Base-by-base conservation (phyloP, 345 rosid genomes). In the Gossypium raimondii region DNA sequence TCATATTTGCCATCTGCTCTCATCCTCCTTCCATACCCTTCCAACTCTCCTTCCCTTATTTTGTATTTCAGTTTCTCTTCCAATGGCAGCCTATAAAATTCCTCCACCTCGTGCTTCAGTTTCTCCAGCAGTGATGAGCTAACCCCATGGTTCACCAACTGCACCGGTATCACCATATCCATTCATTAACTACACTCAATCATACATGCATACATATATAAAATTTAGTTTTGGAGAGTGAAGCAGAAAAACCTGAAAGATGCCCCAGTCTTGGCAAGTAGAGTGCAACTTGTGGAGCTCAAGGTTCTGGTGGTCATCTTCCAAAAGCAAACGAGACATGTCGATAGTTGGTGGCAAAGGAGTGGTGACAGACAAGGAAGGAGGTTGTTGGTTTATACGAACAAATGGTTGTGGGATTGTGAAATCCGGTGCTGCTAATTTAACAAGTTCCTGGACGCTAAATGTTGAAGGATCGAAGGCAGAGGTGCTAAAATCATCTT, bases 1-100 rank as follows among this genome's bases (percentile, higher is more conserved):
- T 87, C 91, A 13, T 79, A 76, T 60, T 84, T 87, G 58, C 83
- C 86, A 50, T 85, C 84, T 24, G 76, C 79, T 1, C 53, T 79
- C 78, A 64, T 84, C 82, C 70, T 88, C 24, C 34, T 22, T 9
- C 76, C 91, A 41, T 76, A 85, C 3, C 91, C 89, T 74, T 87
- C 86, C 0, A 76, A 80, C 60, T 82, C 86, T 13, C 82, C 83
- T 4, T 85, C 77, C 24, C 73, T 73, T 72, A 82, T 85, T 87
- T 85, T 82, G 47, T 77, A 74, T 63, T 66, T 82, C 82, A 79
- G 71, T 84, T 85, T 85, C 73, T 85, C 83, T 48, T 82, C 83
- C 12, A 75, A 78, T 6, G 87, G 81, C 77, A 87, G 84, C 38
- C 77, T 47, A 52, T 82, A 87, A 75, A 85, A 85, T 11, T 77